Evolutionary conservation across 164 flowering plant genomes (phyloP), one percentile per base, ranked within the genome.

Genomic region (Warburgia ugandensis): DNA sequence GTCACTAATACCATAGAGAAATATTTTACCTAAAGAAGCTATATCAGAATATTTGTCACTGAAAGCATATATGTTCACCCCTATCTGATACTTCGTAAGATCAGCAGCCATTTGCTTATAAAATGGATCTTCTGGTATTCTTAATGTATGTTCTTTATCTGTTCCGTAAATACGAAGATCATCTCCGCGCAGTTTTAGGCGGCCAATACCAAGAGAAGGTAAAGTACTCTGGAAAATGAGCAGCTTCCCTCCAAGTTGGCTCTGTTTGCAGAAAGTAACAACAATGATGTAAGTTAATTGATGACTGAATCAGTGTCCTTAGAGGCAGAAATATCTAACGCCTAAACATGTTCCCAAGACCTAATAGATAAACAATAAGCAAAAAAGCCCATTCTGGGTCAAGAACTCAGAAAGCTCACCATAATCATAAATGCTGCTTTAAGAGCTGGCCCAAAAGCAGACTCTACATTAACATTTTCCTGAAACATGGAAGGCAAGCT

Each of bases 21-120:
- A 48, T 28, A 30, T 23, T 14, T 16, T 74, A 92, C 98, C 98
- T 72, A 89, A 30, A 22, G 99, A 86, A 43, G 99, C 99, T 61
- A 94, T 78, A 65, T 94, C 99, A 10, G 79, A 79, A 62, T 94
- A 94, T 62, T 89, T 94, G 60, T 94, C 97, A 67, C 92, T 94
- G 63, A 86, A 89, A 33, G 94, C 86, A 71, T 77, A 94, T 19
- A 86, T 60, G 63, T 84, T 75, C 39, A 79, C 94, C 4, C 77
- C 83, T 56, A 89, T 86, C 76, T 94, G 97, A 64, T 52, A 81
- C 71, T 89, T 89, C 7, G 92, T 73, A 41, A 77, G 71, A 72
- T 94, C 97, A 49, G 99, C 96, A 58, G 99, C 99, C 96, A 86
- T 86, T 70, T 94, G 96, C 73, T 89, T 89, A 59, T 89, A 94